Evolutionary conservation across 352 stramenopile genomes (phyloP).

Genomic region (Pythium periplocum): DNA sequence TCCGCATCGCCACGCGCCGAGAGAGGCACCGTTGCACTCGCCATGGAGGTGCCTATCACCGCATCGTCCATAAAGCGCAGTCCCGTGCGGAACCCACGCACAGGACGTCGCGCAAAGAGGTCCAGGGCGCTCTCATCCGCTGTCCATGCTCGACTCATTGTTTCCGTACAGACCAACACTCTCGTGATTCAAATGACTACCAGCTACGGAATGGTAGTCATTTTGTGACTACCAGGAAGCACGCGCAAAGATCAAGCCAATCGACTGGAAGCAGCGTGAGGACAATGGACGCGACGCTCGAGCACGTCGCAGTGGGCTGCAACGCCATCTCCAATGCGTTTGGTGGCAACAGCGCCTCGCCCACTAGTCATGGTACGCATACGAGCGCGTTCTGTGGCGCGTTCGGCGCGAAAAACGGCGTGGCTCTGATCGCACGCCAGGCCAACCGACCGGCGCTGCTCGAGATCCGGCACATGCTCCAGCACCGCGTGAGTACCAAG

Average conservation of each 20-base stretch:
- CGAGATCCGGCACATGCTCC: constrained; percentile 32
- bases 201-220: neutral
- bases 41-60: constrained; percentile 3
- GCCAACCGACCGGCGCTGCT: constrained; percentile 14
- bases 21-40: too few relatives aligned
- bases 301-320: constrained; percentile 47
- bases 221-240: constrained; percentile 1
- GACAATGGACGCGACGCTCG: constrained; percentile 21
- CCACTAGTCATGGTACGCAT: neutral
- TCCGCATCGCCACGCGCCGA: too few relatives aligned
- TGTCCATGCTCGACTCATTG: constrained; percentile 23
- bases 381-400: constrained; percentile 17
- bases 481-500: constrained; percentile 26
- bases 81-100: constrained; percentile 46
- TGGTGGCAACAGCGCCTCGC: constrained; percentile 11
- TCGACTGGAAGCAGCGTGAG: neutral
- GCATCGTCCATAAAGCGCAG: constrained; percentile 49
- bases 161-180: constrained; percentile 1
- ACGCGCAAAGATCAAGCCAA: neutral
- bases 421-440: constrained; percentile 30
- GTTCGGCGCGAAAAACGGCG: constrained; percentile 43
- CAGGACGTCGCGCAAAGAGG: constrained; percentile 53
- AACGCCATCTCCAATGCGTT: constrained; percentile 54
- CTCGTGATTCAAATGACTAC: constrained; percentile 2
- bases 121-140: constrained; percentile 71